phyloP scores from a whole-genome alignment of 2,329 filamentous ascomycete species.

The Ciborinia camelliae region DNA sequence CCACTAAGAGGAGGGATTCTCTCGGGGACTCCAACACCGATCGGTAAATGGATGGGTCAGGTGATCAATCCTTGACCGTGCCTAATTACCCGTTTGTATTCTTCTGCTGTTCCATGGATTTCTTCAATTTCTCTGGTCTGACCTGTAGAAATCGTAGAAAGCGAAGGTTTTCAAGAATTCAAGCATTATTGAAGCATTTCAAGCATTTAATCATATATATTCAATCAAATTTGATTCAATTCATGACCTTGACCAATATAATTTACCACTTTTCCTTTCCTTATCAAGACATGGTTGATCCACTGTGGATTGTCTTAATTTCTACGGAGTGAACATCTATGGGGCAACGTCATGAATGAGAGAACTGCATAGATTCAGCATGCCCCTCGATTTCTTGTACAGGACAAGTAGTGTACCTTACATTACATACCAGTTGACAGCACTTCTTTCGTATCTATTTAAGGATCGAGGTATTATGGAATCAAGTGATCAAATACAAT shows the following conservation, averaged over 20 bases:
- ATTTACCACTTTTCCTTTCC: neutral
- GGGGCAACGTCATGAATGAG: neutral
- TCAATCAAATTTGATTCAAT: neutral
- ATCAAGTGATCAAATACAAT: neutral
- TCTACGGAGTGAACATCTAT: neutral
- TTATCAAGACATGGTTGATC: neutral
- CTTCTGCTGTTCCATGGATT: neutral
- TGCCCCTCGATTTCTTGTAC: neutral
- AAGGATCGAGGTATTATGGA: neutral
- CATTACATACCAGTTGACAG: neutral
- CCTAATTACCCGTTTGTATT: neutral
- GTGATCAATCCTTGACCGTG: conserved; percentile 7
- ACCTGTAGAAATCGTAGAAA: neutral
- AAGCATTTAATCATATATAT: neutral
- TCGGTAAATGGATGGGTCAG: conserved; percentile 1
- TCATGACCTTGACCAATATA: neutral
- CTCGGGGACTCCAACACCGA: conserved; percentile 8
- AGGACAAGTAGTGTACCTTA: neutral
- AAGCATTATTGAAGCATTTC: too few relatives aligned
- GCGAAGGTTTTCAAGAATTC: too few relatives aligned
- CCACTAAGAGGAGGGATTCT: conserved; percentile 22
- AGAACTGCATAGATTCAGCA: conserved; percentile 1
- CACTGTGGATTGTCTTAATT: neutral
- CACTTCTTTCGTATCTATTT: neutral
- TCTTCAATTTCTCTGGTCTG: neutral